Evolutionary conservation across 2,329 filamentous ascomycete species (phyloP).

Genomic region (Chalaropsis ovoidea): DNA sequence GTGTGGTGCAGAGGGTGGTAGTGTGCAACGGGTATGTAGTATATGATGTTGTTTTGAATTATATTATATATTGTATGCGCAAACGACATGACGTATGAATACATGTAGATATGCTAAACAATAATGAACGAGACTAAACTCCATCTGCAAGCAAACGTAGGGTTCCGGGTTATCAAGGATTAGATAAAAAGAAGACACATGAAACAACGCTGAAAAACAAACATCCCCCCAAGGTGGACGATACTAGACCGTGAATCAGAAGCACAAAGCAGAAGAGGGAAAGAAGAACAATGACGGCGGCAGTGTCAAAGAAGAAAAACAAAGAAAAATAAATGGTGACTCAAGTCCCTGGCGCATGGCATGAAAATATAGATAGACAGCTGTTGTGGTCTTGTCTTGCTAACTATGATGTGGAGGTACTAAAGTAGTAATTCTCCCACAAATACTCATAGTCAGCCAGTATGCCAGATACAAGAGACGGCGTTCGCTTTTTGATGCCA

Average conservation of each 20-base stretch:
- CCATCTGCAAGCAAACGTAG: neutral
- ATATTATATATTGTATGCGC: neutral
- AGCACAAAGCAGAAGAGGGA: neutral
- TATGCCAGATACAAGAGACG: conserved; percentile 73
- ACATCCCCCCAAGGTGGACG: neutral
- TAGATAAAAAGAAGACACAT: neutral
- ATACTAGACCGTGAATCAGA: neutral
- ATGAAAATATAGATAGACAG: neutral
- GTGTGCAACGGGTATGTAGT: neutral
- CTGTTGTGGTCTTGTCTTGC: conserved; percentile 12
- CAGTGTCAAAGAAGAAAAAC: neutral
- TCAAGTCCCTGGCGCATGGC: too few relatives aligned
- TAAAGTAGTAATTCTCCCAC: conserved; percentile 97
- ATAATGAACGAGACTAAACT: neutral
- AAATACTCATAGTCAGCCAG: conserved; percentile 94
- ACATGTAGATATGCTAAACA: neutral
- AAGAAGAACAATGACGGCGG: neutral
- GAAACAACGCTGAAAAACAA: neutral
- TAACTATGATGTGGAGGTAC: conserved; percentile 39
- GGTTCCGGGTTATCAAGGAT: neutral
- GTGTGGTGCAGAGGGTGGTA: neutral
- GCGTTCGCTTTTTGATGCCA: conserved; percentile 63
- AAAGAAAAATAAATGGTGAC: too few relatives aligned
- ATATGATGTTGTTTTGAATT: neutral
- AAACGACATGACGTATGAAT: neutral